Percentiles rank a stretch among this genome's conserved stretches.
Conservation (phyloP, 2,329 filamentous ascomycete genomes). For the Dothistroma pini region DNA sequence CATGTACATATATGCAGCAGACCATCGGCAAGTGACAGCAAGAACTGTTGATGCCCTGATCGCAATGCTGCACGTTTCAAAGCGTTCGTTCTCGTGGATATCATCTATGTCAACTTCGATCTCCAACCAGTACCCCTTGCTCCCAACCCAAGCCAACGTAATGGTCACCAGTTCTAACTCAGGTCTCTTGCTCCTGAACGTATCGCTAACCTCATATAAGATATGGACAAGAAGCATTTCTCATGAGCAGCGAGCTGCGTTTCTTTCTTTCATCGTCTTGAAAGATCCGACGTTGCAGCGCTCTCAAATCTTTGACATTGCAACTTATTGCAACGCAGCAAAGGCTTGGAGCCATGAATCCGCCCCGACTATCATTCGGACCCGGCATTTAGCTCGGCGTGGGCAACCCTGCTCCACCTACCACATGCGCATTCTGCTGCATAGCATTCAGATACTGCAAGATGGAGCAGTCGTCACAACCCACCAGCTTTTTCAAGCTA, state of each 20-base stretch:
- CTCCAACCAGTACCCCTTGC: neutral
- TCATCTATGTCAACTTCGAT: neutral
- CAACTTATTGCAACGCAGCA: no score
- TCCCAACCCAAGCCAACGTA: neutral
- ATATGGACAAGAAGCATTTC: neutral
- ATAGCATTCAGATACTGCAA: conserved; percentile 13
- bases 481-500: conserved; percentile 44
- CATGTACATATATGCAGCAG: no score
- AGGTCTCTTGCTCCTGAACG: neutral
- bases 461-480: conserved; percentile 42
- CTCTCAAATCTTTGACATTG: no score
- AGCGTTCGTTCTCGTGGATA: neutral
- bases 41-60: no score
- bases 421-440: conserved; percentile 1
- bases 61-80: neutral
- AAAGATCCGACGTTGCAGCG: neutral
- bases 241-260: neutral
- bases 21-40: no score
- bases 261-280: neutral
- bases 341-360: no score
- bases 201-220: neutral
- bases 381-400: neutral
- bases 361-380: no score
- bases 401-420: neutral
- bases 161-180: no score